Base-by-base conservation (phyloP, 2,329 filamentous ascomycete genomes). In the Ceratocystis cacaofunesta region DNA sequence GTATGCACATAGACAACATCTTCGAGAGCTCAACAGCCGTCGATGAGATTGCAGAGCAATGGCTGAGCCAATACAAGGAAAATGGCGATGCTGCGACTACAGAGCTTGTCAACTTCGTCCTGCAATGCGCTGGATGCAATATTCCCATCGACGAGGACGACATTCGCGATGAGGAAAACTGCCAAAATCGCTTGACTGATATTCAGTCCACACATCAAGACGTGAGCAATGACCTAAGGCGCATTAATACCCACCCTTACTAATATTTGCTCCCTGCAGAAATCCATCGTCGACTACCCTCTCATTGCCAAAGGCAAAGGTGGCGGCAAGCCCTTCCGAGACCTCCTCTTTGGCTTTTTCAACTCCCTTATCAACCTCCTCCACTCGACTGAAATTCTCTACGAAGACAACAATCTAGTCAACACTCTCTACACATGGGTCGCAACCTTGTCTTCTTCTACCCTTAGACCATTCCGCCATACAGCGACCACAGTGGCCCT, bases 361-460 rank as follows among this genome's bases (percentile, higher is more conserved):
- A 78, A 84, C 68, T 81, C 87, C 0, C 78, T 97, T 25, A 82
- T 96, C 69, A 82, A 83, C 69, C 84, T 90, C 5, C 81, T 96
- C 62, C 90, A 95, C 71, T 85, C 90, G 70, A 88, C 88, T n/a
- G 88, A 88, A 28, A 77, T 89, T 22, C 77, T 99, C 62, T 95
- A 95, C 76, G 85, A 82, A 57, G 88, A 95, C 68, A 77, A 79
- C 44, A 82, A 86, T 36, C 79, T 99, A 62, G 85, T 95, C 71
- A 91, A 96, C 73, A 96, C 95, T 72, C 82, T 97, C 61, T 85
- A 91, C 70, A 82, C 89, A 66, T 99, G 94, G 94, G 80, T 96
- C 68, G 87, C 86, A 48, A 88, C 89, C 67, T 90, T 99, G 87
- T 94, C 92, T 2, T 94, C 90, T 3, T 92, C 91, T 0, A 82